A percentile compares a stretch with the other conserved stretches of the same genome.
Evolutionary conservation across 805 yeast genomes (phyloP).

Genomic region (Wickerhamiella kazuoi): DNA sequence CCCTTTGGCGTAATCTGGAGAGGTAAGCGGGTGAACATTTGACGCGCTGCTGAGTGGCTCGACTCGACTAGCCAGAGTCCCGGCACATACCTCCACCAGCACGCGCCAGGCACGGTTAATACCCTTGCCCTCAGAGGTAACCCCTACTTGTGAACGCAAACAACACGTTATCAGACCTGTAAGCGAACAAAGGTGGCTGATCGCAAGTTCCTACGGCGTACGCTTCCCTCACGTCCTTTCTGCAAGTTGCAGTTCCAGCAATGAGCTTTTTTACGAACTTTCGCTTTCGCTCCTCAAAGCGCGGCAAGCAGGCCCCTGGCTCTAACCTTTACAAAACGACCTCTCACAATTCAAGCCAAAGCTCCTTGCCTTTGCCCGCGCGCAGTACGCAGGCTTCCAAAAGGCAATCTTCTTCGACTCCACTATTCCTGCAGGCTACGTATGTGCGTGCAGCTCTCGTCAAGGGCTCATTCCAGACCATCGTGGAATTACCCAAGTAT

Average conservation of each 20-base stretch:
- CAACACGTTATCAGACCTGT: no score
- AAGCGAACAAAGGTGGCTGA: no score
- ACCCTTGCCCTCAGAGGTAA: no score
- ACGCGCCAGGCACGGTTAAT: no score
- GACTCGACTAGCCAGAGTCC: no score
- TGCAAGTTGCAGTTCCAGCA: not conserved
- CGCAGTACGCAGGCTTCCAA: not conserved
- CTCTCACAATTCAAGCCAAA: slow-evolving; percentile 4
- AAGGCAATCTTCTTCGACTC: slow-evolving; percentile 17
- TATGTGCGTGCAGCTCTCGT: slow-evolving; percentile 87
- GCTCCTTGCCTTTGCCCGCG: slow-evolving; percentile 1
- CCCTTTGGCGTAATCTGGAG: no score
- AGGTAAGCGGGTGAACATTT: no score
- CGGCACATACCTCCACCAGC: no score
- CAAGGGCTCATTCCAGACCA: slow-evolving; percentile 90
- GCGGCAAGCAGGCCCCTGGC: slow-evolving; percentile 1
- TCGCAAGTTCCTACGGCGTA: no score
- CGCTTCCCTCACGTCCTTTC: not conserved
- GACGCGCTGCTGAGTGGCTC: no score
- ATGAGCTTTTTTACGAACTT: slow-evolving; percentile 8
- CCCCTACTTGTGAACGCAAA: no score
- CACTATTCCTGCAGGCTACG: slow-evolving; percentile 77
- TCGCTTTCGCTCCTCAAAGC: slow-evolving; percentile 6
- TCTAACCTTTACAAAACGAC: slow-evolving; percentile 1
- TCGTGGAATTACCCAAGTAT: slow-evolving; percentile 85